Base-by-base conservation (phyloP, 2,329 filamentous ascomycete species). In the Dryadomyces quercivorus region DNA sequence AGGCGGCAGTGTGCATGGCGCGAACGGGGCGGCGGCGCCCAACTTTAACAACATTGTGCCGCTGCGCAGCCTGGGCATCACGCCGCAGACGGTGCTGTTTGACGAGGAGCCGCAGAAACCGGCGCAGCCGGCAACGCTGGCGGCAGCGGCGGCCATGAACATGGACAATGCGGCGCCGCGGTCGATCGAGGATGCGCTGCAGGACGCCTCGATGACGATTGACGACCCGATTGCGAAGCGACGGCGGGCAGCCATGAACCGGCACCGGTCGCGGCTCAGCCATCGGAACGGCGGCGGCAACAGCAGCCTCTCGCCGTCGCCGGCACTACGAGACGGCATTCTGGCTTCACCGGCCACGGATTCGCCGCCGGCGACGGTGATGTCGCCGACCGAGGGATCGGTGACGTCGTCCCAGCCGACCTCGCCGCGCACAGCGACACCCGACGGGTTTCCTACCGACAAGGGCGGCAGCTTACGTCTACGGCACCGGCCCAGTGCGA, bases 161-260 rank as follows among this genome's bases (percentile, higher is more conserved):
- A 40, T 56, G 18, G 56, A 59, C 34, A 45, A 22, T 20, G 54
- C 26, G 16, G 43, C 57, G 34, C 59, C 60, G 7, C 86, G 88
- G 61, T 95, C 90, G 0, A 93, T 97, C 60, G 82, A 88, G 3
- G 92, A 97, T 68, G 93, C 93, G 6, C 74, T 97, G 16, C 75
- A 95, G 34, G 93, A 97, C 67, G 93, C 93, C 7, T 94, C 90
- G 1, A 91, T 88, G 71, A 90, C 86, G 0, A 89, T 93, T 58
- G 86, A 92, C 63, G 83, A 86, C 59, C 73, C 82, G 0, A 68
- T 79, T 8, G 71, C 79, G 2, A 77, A 74, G 63, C 74, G 74
- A 59, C 74, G 73, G 53, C 73, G 74, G 34, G 73, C 74, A 15
- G 75, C 75, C 0, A 62, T 73, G n/a, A 79, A 80, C 58, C 71